Evolutionary conservation across 768 basidiomycete species (phyloP).

Genomic region (Daedaleopsis sinensis): DNA sequence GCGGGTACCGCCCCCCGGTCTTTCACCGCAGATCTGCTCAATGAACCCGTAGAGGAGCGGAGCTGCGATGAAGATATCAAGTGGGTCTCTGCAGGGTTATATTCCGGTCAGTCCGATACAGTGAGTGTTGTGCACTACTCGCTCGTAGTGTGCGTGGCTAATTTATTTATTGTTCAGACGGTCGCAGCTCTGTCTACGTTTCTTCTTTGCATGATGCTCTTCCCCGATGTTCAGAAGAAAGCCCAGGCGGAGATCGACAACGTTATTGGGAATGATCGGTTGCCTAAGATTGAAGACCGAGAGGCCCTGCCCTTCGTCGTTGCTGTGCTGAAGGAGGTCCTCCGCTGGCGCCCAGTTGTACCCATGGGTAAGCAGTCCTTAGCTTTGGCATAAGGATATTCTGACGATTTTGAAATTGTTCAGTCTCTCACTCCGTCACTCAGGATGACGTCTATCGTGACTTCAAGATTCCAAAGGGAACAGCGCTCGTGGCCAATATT

Average conservation of each 20-base stretch:
- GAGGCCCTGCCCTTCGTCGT: slow-evolving; percentile 14
- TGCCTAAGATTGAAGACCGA: slow-evolving; percentile 12
- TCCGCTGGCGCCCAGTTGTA: slow-evolving; percentile 2
- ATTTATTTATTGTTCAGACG: neutral
- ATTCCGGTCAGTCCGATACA: slow-evolving; percentile 15
- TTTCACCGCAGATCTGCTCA: neutral
- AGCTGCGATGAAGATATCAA: slow-evolving; percentile 7
- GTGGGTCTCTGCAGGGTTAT: slow-evolving; percentile 10
- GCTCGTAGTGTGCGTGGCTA: neutral
- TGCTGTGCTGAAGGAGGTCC: slow-evolving; percentile 19
- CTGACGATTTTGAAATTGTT: too few relatives aligned
- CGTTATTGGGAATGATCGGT: slow-evolving; percentile 31
- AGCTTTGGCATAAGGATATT: too few relatives aligned
- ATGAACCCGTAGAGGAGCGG: neutral
- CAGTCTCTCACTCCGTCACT: neutral
- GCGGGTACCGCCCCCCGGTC: neutral
- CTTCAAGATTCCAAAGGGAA: slow-evolving; percentile 19
- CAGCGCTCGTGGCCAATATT: slow-evolving; percentile 17
- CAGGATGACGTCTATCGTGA: slow-evolving; percentile 17
- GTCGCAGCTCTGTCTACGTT: neutral
- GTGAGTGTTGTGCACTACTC: neutral
- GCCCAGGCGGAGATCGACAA: slow-evolving; percentile 34
- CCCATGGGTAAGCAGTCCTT: neutral
- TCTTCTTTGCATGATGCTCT: slow-evolving; percentile 32
- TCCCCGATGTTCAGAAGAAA: slow-evolving; percentile 36